Evolutionary conservation across 2,329 filamentous ascomycete genomes (phyloP).

Genomic region (Lachnellula subtilissima): DNA sequence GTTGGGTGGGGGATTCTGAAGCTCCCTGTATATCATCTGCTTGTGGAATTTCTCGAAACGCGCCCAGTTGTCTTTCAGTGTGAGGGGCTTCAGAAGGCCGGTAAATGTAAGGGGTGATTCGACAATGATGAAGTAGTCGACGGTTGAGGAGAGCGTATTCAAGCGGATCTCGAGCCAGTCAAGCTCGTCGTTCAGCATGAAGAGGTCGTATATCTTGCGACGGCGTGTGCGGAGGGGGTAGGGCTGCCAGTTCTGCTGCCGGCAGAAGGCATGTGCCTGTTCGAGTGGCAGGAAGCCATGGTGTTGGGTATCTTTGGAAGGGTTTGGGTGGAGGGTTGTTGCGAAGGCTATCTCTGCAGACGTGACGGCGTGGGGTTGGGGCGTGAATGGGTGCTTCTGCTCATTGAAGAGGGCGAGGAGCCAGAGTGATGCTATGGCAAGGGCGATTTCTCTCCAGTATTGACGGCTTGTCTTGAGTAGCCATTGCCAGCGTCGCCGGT

Average conservation of each 20-base stretch:
- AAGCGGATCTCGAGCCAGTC: constrained; percentile 63
- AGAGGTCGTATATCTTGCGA: constrained; percentile 56
- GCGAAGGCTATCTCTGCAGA: constrained; percentile 11
- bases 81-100: constrained; percentile 48
- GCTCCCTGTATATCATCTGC: constrained; percentile 57
- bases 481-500: constrained; percentile 4
- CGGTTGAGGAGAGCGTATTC: constrained; percentile 49
- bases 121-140: constrained; percentile 63
- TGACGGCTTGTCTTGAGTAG: neutral
- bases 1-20: constrained; percentile 40
- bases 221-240: constrained; percentile 6
- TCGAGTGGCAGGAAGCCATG: constrained; percentile 6
- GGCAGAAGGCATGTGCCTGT: constrained; percentile 12
- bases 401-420: constrained; percentile 7
- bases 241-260: constrained; percentile 9
- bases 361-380: constrained; percentile 13
- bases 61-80: constrained; percentile 48
- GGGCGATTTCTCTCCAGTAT: constrained; percentile 9
- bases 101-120: constrained; percentile 57
- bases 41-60: constrained; percentile 48
- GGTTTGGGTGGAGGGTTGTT: neutral
- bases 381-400: constrained; percentile 10
- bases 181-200: constrained; percentile 60
- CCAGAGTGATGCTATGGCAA: constrained; percentile 4
- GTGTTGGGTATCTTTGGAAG: neutral